Base-by-base conservation (phyloP, 495 filamentous ascomycete species). In the Podospora anserina region DNA sequence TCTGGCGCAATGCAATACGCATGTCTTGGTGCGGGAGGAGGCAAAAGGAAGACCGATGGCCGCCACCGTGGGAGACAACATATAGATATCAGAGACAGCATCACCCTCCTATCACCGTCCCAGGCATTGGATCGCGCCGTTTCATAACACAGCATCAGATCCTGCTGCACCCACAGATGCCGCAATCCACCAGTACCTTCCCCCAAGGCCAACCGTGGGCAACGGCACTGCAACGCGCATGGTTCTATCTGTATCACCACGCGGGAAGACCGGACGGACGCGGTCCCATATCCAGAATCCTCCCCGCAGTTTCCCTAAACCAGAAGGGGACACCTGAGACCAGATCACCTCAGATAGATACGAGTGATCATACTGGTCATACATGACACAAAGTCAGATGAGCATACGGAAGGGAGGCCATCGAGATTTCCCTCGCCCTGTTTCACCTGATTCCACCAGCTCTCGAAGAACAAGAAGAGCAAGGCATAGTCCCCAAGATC, bases 101-200 rank as follows among this genome's bases (percentile, higher is more conserved):
- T 11, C 39, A 49, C 7, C 39, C 39, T 49, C 39, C 5, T 39
- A 39, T 39, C 11, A 39, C 34, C 34, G 5, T 39, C 34, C 11
- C 11, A 11, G 11, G 6, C 6, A 39, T 39, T 39, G 34, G 34
- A 39, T 18, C 55, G 27, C 28, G 32, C 27, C 55, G 19, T 32
- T 27, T 23, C 27, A 57, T 53, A 6, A 39, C 68, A 66, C 68
- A n/a, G 60, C 64, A 28, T 63, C 58, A 70, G 68, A 70, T 70
- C 59, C 68, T 70, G 68, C 63, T 55, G 49, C 53, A 44, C 60
- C 30, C 30, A 20, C 58, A 6, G 39, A 49, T 54, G 62, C 60
- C 65, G 30, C 54, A 57, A 16, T 39, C 30, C 7, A 20, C 56
- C 58, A 69, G 30, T 32, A 32, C 30, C 30, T 32, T 18, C 23